A percentile compares a stretch with the other conserved stretches of the same genome.
These are phyloP conservation scores for Pseudogymnoascus pannorum DNA, from an alignment of 2,329 filamentous ascomycete species.

Conservation along the genomic window DNA sequence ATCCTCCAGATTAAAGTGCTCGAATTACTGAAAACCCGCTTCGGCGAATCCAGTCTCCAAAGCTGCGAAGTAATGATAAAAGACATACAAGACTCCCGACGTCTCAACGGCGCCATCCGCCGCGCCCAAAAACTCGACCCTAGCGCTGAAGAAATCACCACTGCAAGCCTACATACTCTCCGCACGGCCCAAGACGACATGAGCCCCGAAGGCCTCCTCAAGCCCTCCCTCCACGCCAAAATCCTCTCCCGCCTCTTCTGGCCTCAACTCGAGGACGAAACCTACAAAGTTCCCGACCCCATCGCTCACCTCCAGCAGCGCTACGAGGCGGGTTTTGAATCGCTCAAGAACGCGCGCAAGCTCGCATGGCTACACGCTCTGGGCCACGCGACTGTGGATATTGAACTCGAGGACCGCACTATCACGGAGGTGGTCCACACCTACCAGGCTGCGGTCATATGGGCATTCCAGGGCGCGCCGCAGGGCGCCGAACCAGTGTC, in stretches of 20 bases:
- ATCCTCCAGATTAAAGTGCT: conserved; percentile 60
- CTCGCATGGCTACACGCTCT: conserved; percentile 82
- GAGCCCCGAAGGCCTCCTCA: conserved; percentile 25
- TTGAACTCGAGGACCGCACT: conserved; percentile 75
- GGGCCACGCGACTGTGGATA: conserved; percentile 70
- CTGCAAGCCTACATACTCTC: conserved; percentile 16
- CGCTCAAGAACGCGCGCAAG: conserved; percentile 75
- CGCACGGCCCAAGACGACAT: conserved; percentile 28
- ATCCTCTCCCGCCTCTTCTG: conserved; percentile 91
- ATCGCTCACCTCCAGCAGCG: conserved; percentile 55
- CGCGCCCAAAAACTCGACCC: conserved; percentile 38
- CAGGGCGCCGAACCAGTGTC: conserved; percentile 22
- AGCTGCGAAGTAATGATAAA: conserved; percentile 96
- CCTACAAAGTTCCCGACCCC: conserved; percentile 54
- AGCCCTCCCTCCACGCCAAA: conserved; percentile 61
- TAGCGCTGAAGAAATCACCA: conserved; percentile 23
- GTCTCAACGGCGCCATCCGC: conserved; percentile 62
- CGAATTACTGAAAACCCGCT: conserved; percentile 78
- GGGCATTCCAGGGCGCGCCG: conserved; percentile 58
- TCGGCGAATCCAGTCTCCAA: conserved; percentile 79
- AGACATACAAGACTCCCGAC: conserved; percentile 77
- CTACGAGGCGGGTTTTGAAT: conserved; percentile 71
- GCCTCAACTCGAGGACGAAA: conserved; percentile 69
- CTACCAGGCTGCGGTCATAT: conserved; percentile 82
- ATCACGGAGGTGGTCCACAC: conserved; percentile 67